Evolutionary conservation across 352 stramenopile species (phyloP).

Genomic region (Synura sp.): DNA sequence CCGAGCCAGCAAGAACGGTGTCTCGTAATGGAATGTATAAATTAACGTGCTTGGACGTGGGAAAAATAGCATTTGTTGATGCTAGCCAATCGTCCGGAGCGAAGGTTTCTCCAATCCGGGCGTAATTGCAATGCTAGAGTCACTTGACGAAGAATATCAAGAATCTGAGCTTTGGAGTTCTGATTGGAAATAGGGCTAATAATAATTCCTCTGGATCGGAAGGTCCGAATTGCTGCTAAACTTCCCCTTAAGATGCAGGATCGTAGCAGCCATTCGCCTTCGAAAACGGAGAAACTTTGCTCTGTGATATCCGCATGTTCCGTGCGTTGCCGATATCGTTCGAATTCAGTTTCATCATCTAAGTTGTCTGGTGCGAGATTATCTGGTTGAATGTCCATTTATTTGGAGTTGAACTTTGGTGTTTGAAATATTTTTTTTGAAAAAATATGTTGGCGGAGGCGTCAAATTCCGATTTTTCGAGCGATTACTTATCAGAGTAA

Average conservation of each 20-base stretch:
- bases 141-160: conserved; percentile 13
- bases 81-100: background rate
- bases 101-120: conserved; percentile 14
- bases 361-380: background rate
- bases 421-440: no score
- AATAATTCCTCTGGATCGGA: conserved; percentile 28
- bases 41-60: no score
- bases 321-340: conserved; percentile 21
- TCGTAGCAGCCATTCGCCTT: conserved; percentile 18
- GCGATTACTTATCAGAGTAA: conserved; percentile 27
- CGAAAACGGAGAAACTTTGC: conserved; percentile 21
- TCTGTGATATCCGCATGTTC: conserved; percentile 26
- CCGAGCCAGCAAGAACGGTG: background rate
- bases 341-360: conserved; percentile 10
- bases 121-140: conserved; percentile 11
- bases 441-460: no score
- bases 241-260: conserved; percentile 1
- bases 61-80: no score
- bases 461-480: no score
- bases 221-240: conserved; percentile 20
- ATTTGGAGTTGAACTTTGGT: no score
- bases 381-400: conserved; percentile 20
- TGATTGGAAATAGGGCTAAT: conserved; percentile 19
- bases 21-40: conserved; percentile 3
- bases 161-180: conserved; percentile 18